These are phyloP conservation scores for Botryotinia narcissicola DNA, from an alignment of 2,329 filamentous ascomycete genomes.

Conservation along the genomic window DNA sequence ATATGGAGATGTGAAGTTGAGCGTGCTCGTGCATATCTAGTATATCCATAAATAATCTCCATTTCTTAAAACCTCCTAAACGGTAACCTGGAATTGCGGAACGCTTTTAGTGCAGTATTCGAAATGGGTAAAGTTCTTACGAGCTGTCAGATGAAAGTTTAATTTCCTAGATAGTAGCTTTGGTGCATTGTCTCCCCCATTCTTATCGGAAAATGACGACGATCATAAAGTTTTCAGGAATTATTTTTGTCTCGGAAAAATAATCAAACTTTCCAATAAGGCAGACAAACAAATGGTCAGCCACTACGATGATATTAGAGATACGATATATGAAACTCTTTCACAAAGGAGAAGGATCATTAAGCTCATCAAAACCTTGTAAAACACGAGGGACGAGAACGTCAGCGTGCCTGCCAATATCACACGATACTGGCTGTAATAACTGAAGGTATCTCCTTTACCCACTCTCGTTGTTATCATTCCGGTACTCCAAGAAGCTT, in stretches of 20 bases:
- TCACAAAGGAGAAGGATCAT: background rate
- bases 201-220: background rate
- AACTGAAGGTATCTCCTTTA: background rate
- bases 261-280: background rate
- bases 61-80: background rate
- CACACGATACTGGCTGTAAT: background rate
- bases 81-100: background rate
- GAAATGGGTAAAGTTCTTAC: slow-evolving; percentile 1
- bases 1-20: background rate
- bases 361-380: slow-evolving; percentile 9
- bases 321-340: background rate
- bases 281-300: slow-evolving; percentile 13
- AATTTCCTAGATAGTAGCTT: background rate
- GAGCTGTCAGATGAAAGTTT: background rate
- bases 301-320: background rate
- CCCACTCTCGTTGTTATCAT: background rate
- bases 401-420: slow-evolving; percentile 1
- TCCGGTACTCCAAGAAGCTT: background rate
- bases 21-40: background rate
- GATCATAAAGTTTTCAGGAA: background rate
- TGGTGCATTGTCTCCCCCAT: background rate
- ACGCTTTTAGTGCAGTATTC: background rate
- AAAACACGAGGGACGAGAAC: background rate
- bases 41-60: background rate
- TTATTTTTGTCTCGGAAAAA: background rate